Evolutionary conservation across 345 rosid genomes (phyloP), one percentile per base, ranked within the genome.

Genomic region (Schrenkiella parvula): DNA sequence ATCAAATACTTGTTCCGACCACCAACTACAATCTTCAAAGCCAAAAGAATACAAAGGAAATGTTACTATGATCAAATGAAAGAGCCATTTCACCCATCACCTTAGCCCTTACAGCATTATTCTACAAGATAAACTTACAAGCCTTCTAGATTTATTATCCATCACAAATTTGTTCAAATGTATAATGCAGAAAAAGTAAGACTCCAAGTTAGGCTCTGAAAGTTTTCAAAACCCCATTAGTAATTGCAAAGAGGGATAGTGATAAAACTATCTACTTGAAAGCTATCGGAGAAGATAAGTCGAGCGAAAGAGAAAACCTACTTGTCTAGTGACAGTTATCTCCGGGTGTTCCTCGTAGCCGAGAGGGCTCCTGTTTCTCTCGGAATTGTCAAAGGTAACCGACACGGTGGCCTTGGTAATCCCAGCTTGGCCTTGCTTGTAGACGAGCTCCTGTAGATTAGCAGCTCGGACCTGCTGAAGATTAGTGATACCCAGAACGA

Each of bases 371-470:
- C 90, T 64, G 46, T 74, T 68, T 80, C 92, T 65, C 47, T 95
- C 86, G n/a, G 97, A 87, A 34, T 95, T 95, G 65, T 92, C 96
- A 8, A 95, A 95, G 34, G 91, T 85, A 26, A 95, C 79, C 1
- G 97, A 92, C 1, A 95, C 99, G 0, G 99, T 95, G 6, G 98
- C 97, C 51, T 90, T 95, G 7, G 99, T 92, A 25, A 95, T 90
- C 47, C 99, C 99, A 42, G 99, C 99, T 79, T 95, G 99, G 1
- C 99, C 99, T 83, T 95, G 99, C 87, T 95, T 95, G 82, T 95
- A 95, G 5, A 95, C 99, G 38, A 92, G 91, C 88, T 95, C 99
- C 78, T 95, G 99, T 14, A 95, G 90, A 78, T 92, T 95, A 4
- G 98, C 81, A 41, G 99, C 99, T 17, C 98, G 92, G 68, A 95